A percentile compares a stretch with the other conserved stretches of the same genome.
Evolutionary conservation across 2,329 filamentous ascomycete species (phyloP).

Genomic region (Alternaria arborescens): DNA sequence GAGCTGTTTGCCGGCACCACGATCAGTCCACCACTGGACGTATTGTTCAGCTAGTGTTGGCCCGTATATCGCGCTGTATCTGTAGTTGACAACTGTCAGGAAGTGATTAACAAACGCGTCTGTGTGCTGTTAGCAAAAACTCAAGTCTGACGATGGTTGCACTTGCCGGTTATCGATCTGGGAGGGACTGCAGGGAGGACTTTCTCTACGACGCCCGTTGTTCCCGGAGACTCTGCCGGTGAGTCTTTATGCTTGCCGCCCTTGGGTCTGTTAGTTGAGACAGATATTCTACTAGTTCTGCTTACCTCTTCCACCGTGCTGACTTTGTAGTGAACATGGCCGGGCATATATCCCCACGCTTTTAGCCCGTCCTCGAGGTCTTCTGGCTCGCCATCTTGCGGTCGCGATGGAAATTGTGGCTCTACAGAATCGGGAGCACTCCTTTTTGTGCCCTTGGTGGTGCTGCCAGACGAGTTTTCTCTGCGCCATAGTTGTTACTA

Average conservation of each 20-base stretch:
- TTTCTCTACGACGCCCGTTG: constrained; percentile 44
- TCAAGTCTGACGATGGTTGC: too few relatives aligned
- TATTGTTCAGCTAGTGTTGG: constrained; percentile 57
- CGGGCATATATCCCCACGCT: constrained; percentile 50
- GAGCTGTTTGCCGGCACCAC: constrained; percentile 45
- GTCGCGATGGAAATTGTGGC: constrained; percentile 2
- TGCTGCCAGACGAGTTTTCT: constrained; percentile 20
- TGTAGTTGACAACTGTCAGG: constrained; percentile 56
- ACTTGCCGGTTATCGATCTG: constrained; percentile 42
- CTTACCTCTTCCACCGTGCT: constrained; percentile 28
- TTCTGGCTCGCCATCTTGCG: constrained; percentile 15
- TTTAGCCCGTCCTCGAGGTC: constrained; percentile 40
- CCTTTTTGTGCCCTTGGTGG: constrained; percentile 32
- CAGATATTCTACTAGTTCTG: not conserved
- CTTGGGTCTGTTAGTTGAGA: constrained; percentile 9
- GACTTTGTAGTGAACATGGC: constrained; percentile 46
- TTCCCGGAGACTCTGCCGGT: constrained; percentile 21
- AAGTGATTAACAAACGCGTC: constrained; percentile 60
- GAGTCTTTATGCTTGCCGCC: constrained; percentile 13
- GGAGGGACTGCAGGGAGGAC: constrained; percentile 43
- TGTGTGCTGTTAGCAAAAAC: constrained; percentile 27
- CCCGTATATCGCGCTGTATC: constrained; percentile 59
- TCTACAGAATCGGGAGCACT: constrained; percentile 22
- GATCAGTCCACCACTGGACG: constrained; percentile 56
- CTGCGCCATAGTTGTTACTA: constrained; percentile 20